Percentiles rank a stretch among this genome's conserved stretches.
Evolutionary conservation across 2,329 filamentous ascomycete genomes (phyloP).

Genomic region (Aspergillus tubingensis): DNA sequence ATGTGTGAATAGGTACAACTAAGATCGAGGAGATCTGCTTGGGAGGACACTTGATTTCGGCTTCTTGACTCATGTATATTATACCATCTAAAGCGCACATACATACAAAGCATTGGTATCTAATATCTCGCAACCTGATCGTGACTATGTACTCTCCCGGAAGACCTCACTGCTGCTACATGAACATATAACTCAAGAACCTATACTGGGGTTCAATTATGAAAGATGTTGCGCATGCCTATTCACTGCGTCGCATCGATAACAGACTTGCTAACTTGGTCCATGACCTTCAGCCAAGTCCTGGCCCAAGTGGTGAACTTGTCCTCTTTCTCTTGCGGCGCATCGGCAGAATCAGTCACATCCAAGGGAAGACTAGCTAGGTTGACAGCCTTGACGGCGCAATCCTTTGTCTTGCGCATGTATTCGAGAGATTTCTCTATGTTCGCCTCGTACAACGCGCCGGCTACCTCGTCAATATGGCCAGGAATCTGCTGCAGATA

Average conservation of each 20-base stretch:
- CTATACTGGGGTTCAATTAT: too few relatives aligned
- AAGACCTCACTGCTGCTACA: too few relatives aligned
- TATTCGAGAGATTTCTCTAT: constrained; percentile 36
- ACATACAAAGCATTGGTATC: not conserved
- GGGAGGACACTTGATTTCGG: not conserved
- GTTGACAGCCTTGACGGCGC: constrained; percentile 68
- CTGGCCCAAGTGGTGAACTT: constrained; percentile 78
- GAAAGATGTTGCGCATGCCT: not conserved
- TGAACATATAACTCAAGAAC: too few relatives aligned
- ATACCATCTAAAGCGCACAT: not conserved
- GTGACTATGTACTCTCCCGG: too few relatives aligned
- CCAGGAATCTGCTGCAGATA: constrained; percentile 42
- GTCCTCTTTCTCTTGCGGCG: constrained; percentile 60
- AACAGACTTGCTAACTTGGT: constrained; percentile 41
- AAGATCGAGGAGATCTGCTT: not conserved
- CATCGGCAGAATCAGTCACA: constrained; percentile 61
- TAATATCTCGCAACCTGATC: not conserved
- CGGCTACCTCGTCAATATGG: constrained; percentile 49
- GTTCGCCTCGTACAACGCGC: constrained; percentile 47
- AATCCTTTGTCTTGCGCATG: constrained; percentile 34
- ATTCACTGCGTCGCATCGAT: constrained; percentile 9
- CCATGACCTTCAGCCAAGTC: constrained; percentile 54
- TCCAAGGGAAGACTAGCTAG: constrained; percentile 73
- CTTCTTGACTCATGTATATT: constrained; percentile 5
- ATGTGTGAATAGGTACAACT: not conserved